Percentiles rank a stretch among this genome's conserved stretches.
These are phyloP conservation scores for Sporisorium graminicola DNA, from an alignment of 1,284 basidiomycete species.

Conservation along the genomic window DNA sequence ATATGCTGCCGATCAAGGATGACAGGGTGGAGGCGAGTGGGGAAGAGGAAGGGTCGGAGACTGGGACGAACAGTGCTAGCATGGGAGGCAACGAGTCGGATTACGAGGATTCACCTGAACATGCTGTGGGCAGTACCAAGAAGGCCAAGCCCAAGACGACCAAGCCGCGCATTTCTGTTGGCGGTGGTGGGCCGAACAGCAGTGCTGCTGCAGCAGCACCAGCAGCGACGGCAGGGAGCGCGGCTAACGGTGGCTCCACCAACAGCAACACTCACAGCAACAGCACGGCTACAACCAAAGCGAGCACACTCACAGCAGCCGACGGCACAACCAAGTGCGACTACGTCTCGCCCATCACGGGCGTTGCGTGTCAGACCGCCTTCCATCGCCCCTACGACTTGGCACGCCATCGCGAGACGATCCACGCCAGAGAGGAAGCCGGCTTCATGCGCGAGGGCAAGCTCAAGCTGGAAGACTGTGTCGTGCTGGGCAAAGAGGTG, in stretches of 20 bases:
- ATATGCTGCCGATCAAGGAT: constrained; percentile 9
- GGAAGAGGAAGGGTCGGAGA: constrained; percentile 44
- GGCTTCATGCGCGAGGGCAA: constrained; percentile 59
- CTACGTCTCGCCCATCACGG: constrained; percentile 63
- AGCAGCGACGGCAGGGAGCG: background rate
- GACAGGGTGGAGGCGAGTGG: constrained; percentile 37
- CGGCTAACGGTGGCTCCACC: background rate
- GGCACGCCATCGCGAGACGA: constrained; percentile 66
- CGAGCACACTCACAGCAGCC: constrained; percentile 13
- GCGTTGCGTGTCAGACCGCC: constrained; percentile 59
- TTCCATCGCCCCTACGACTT: constrained; percentile 69
- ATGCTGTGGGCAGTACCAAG: background rate
- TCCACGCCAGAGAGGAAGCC: constrained; percentile 67
- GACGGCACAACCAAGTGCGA: constrained; percentile 63
- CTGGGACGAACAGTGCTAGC: constrained; percentile 22
- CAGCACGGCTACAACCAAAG: constrained; percentile 8
- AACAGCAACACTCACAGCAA: background rate
- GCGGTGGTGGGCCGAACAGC: background rate
- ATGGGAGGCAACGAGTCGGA: constrained; percentile 41
- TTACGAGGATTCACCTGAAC: constrained; percentile 40
- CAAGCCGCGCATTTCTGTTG: constrained; percentile 7
- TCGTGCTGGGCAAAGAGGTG: constrained; percentile 68
- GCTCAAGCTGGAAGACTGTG: constrained; percentile 60
- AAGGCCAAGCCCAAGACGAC: constrained; percentile 12
- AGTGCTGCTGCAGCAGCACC: background rate